These are phyloP conservation scores for Candida dajiaensis DNA, from an alignment of 805 yeast species.

Conservation along the genomic window DNA sequence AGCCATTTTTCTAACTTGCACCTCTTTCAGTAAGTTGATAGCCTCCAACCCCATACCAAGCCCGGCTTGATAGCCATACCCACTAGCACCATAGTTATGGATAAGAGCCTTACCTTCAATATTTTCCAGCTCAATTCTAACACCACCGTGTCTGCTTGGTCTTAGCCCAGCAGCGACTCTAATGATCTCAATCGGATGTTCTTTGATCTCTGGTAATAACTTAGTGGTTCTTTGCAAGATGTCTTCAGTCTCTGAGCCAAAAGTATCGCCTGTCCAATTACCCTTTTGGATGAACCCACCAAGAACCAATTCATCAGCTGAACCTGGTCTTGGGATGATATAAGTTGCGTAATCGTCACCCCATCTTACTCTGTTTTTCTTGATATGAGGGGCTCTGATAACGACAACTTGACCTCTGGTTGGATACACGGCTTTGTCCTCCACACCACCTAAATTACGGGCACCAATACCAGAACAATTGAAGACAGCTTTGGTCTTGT, in stretches of 20 bases:
- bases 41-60: constrained; percentile 52
- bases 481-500: constrained; percentile 40
- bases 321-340: constrained; percentile 64
- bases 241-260: constrained; percentile 50
- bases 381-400: constrained; percentile 61
- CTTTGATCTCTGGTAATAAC: constrained; percentile 44
- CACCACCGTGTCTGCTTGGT: constrained; percentile 74
- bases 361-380: constrained; percentile 55
- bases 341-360: constrained; percentile 59
- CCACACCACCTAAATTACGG: constrained; percentile 53
- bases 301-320: constrained; percentile 59
- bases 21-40: constrained; percentile 26
- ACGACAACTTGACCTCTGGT: constrained; percentile 79
- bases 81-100: constrained; percentile 70
- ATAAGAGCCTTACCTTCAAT: constrained; percentile 38
- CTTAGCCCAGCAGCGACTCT: constrained; percentile 70
- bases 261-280: constrained; percentile 58
- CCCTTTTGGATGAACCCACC: constrained; percentile 71
- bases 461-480: constrained; percentile 80
- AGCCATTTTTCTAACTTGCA: constrained; percentile 6
- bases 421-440: constrained; percentile 58
- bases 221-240: constrained; percentile 53
- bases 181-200: constrained; percentile 42
- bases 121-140: constrained; percentile 54
- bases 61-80: constrained; percentile 65